Evolutionary conservation across 805 yeast genomes (phyloP).

Genomic region (Candida palmyrensis): DNA sequence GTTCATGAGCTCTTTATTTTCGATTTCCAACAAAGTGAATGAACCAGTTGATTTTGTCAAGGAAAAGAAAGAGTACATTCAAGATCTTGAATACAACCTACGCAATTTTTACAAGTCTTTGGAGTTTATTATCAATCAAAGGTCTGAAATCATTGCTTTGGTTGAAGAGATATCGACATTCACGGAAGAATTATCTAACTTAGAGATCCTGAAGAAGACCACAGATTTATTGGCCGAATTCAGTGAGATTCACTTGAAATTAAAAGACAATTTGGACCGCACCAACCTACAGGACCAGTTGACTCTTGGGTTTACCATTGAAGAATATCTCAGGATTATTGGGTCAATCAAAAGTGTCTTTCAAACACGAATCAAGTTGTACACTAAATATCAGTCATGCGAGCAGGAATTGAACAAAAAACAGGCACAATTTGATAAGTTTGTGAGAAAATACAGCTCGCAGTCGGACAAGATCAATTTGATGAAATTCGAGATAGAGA

Average conservation of each 20-base stretch:
- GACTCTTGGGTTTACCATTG: conserved; percentile 80
- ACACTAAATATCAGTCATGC: conserved; percentile 36
- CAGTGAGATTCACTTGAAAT: conserved; percentile 63
- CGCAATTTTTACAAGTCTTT: conserved; percentile 63
- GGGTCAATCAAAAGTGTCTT: conserved; percentile 71
- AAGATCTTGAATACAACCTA: conserved; percentile 68
- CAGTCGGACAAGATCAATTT: conserved; percentile 59
- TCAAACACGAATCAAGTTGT: conserved; percentile 63
- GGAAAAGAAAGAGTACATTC: conserved; percentile 64
- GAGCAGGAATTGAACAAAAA: conserved; percentile 43
- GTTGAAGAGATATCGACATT: conserved; percentile 59
- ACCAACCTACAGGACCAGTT: conserved; percentile 80
- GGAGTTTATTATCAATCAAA: conserved; percentile 68
- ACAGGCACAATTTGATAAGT: conserved; percentile 40
- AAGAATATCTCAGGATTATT: conserved; percentile 77
- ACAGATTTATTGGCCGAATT: conserved; percentile 64
- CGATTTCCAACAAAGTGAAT: conserved; percentile 58
- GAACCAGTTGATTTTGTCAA: conserved; percentile 80
- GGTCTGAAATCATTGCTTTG: conserved; percentile 66
- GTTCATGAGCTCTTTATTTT: conserved; percentile 66
- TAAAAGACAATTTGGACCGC: conserved; percentile 71
- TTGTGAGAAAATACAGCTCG: conserved; percentile 37
- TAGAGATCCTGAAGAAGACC: conserved; percentile 68
- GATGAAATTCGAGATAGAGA: conserved; percentile 55
- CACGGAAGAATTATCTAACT: conserved; percentile 56